These are phyloP conservation scores for Arabidopsis arenosa DNA, from an alignment of 345 rosid species.

Conservation along the genomic window DNA sequence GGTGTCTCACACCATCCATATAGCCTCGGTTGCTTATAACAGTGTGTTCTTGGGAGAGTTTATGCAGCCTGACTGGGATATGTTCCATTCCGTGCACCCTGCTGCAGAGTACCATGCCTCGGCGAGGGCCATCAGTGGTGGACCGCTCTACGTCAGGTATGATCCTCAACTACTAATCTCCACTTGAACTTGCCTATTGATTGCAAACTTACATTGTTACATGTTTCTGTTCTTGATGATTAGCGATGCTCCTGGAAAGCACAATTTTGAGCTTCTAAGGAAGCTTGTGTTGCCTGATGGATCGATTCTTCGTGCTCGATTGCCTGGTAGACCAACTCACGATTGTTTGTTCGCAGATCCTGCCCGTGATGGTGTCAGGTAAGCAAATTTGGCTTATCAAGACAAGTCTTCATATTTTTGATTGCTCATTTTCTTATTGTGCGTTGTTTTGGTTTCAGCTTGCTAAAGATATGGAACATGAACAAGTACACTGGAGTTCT, in stretches of 20 bases:
- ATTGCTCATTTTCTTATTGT: neutral
- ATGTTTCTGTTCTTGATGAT: constrained; percentile 21
- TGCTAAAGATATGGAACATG: constrained; percentile 99
- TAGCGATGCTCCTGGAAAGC: constrained; percentile 97
- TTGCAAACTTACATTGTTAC: constrained; percentile 24
- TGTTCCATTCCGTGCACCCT: constrained; percentile 92
- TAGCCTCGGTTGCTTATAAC: constrained; percentile 87
- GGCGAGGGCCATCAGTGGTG: constrained; percentile 94
- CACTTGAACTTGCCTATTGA: neutral
- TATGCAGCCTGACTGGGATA: constrained; percentile 98
- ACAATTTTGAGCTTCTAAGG: constrained; percentile 77
- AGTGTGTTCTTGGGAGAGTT: constrained; percentile 89
- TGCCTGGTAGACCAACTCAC: constrained; percentile 89
- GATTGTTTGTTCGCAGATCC: constrained; percentile 92
- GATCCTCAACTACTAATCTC: neutral
- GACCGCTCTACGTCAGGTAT: constrained; percentile 89
- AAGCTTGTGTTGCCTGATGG: constrained; percentile 92
- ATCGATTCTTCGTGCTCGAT: constrained; percentile 77
- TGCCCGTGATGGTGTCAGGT: constrained; percentile 85
- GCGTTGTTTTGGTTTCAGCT: constrained; percentile 54
- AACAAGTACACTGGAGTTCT: constrained; percentile 91
- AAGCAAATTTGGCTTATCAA: constrained; percentile 24
- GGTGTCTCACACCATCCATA: constrained; percentile 86
- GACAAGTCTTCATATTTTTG: neutral
- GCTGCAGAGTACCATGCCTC: constrained; percentile 97